Base-by-base conservation (phyloP, 495 filamentous ascomycete genomes). In the Glonium stellatum region DNA sequence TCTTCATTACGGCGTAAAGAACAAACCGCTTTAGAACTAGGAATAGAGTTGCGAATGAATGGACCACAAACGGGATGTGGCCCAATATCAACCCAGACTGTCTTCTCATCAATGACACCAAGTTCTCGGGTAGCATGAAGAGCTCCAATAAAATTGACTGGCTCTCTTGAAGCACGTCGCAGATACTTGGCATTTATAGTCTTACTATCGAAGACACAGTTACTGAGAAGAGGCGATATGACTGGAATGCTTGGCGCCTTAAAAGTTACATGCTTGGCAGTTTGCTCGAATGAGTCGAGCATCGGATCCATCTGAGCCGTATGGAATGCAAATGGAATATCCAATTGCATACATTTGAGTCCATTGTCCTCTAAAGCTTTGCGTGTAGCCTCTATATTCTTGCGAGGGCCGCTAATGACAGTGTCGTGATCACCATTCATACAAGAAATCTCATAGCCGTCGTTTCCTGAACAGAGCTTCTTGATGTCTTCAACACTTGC, bases 171-270 rank as follows among this genome's bases (percentile, higher is more conserved):
- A 62, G 88, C 84, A 5, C 79, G 75, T 37, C 77, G 76, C 21
- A 95, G 77, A 63, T 95, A 93, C 22, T 68, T 58, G 4, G 80
- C 70, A 62, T 78, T 74, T 59, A 93, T 77, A 4, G 77, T 60
- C 18, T 83, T 79, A 27, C 71, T 65, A 18, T 82, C 81, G 27
- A 71, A 71, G 39, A 90, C 66, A 1, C 87, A 76, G 41, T 82
- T 79, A 19, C 82, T 81, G 5, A 84, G 75, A 0, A 91, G 77
- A 53, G 88, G 82, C 18, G 87, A 92, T 44, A 91, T 83, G 35
- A 89, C 76, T 4, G 21, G 18, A 3, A 50, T 21, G 4, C 3
- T 50, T 4, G 47, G 15, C 15, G 3, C 21, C 1, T 18, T 1
- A 50, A 5, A 50, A 1, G 3, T 4, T 50, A 50, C 15, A 2